These are phyloP conservation scores for Stemphylium beticola DNA, from an alignment of 2,329 filamentous ascomycete genomes.

Conservation along the genomic window DNA sequence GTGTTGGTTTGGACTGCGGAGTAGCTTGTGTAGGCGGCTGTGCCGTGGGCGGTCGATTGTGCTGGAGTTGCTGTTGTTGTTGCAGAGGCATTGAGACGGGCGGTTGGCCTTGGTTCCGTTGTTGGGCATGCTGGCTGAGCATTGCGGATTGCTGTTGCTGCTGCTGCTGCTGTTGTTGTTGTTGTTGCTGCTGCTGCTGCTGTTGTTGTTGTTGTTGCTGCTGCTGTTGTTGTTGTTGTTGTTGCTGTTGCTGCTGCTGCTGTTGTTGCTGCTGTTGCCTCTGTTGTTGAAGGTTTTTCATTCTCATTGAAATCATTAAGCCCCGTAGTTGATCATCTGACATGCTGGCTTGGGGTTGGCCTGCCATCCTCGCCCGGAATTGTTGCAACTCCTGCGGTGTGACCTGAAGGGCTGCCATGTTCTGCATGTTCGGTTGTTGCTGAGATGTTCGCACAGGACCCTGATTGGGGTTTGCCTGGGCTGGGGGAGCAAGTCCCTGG, in stretches of 20 bases:
- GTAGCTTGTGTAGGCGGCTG: conserved; percentile 31
- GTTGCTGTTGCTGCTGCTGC: conserved; percentile 26
- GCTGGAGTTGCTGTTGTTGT: conserved; percentile 26
- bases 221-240: conserved; percentile 16
- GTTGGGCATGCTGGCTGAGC: conserved; percentile 17
- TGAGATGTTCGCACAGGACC: conserved; percentile 35
- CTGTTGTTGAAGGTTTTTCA: conserved; percentile 31
- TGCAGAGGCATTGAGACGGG: conserved; percentile 12
- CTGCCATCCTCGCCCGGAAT: conserved; percentile 44
- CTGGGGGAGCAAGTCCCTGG: conserved; percentile 44
- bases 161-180: conserved; percentile 25
- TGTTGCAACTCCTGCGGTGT: conserved; percentile 51
- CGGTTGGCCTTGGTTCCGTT: conserved; percentile 16
- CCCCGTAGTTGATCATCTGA: conserved; percentile 36
- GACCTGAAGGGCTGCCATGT: conserved; percentile 35
- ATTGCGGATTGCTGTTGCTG: conserved; percentile 16
- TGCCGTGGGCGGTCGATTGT: conserved; percentile 30
- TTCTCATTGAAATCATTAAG: conserved; percentile 33
- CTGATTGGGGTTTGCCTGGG: conserved; percentile 48
- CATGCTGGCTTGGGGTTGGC: conserved; percentile 34
- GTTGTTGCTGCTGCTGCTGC: conserved; percentile 25
- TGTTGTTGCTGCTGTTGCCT: conserved; percentile 25
- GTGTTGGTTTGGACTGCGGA: conserved; percentile 31
- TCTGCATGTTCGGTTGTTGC: conserved; percentile 36
- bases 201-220: conserved; percentile 21